These are phyloP conservation scores for Diaporthe australafricana DNA, from an alignment of 2,329 filamentous ascomycete genomes.

Conservation along the genomic window DNA sequence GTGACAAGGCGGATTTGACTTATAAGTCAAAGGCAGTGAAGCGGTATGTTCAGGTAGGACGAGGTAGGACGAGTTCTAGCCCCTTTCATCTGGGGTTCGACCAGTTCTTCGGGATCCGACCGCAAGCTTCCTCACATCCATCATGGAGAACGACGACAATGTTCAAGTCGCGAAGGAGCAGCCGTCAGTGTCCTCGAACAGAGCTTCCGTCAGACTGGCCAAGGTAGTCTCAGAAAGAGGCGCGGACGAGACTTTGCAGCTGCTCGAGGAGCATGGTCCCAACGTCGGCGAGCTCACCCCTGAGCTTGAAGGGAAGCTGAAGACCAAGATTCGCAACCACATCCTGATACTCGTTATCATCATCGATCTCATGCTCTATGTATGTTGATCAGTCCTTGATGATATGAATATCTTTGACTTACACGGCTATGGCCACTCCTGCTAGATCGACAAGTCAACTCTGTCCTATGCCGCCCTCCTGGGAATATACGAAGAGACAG, in stretches of 20 bases:
- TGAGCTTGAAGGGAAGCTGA: slow-evolving; percentile 45
- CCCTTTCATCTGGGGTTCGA: background rate
- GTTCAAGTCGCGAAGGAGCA: slow-evolving; percentile 10
- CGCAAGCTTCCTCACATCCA: background rate
- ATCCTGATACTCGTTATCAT: slow-evolving; percentile 47
- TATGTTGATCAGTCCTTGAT: slow-evolving; percentile 38
- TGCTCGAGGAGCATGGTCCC: slow-evolving; percentile 50
- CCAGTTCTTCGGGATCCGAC: background rate
- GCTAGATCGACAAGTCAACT: slow-evolving; percentile 54
- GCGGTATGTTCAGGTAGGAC: background rate
- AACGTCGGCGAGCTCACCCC: slow-evolving; percentile 46
- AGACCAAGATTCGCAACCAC: slow-evolving; percentile 48
- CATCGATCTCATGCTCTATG: slow-evolving; percentile 52
- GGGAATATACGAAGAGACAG: slow-evolving; percentile 54
- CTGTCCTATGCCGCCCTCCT: slow-evolving; percentile 54
- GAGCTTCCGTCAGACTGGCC: background rate
- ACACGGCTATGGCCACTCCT: background rate
- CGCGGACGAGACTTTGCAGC: slow-evolving; percentile 50
- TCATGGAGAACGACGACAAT: background rate
- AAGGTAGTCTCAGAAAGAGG: slow-evolving; percentile 22
- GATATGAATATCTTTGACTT: background rate
- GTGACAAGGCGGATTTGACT: background rate
- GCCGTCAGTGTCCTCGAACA: slow-evolving; percentile 5
- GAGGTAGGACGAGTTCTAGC: background rate
- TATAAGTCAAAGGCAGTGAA: background rate